A percentile compares a stretch with the other conserved stretches of the same genome.
Conservation (phyloP, 2,329 filamentous ascomycete genomes). For the Clathrospora elynae region DNA sequence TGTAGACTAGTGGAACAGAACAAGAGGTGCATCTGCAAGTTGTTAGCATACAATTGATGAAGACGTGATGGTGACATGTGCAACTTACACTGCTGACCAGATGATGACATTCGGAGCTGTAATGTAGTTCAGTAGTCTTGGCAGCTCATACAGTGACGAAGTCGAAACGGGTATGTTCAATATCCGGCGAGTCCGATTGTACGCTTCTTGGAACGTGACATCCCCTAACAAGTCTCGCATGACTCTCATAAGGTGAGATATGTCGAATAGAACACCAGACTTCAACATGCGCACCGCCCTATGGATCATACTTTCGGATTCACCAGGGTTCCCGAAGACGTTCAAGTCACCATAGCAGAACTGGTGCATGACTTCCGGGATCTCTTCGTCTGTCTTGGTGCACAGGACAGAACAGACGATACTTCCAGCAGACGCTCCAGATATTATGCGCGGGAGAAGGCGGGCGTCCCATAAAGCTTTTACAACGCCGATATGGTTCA, state of each 20-base stretch:
- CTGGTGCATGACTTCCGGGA: conserved; percentile 68
- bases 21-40: conserved; percentile 76
- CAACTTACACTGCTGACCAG: conserved; percentile 81
- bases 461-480: conserved; percentile 77
- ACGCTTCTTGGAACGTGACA: conserved; percentile 93
- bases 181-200: conserved; percentile 89
- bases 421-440: conserved; percentile 83
- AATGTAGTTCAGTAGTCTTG: conserved; percentile 85
- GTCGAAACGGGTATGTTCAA: conserved; percentile 94
- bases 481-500: conserved; percentile 88
- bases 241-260: conserved; percentile 76
- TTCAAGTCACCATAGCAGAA: conserved; percentile 81
- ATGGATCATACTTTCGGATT: conserved; percentile 66
- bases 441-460: conserved; percentile 83
- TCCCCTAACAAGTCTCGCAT: conserved; percentile 83
- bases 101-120: conserved; percentile 94
- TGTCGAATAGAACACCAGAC: conserved; percentile 84
- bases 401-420: conserved; percentile 84
- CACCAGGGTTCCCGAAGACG: conserved; percentile 72
- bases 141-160: conserved; percentile 83
- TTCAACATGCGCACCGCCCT: conserved; percentile 76
- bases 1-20: conserved; percentile 86
- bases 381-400: conserved; percentile 76
- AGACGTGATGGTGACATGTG: not conserved
- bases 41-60: conserved; percentile 26